Evolutionary conservation across 2,329 filamentous ascomycete genomes (phyloP).

Genomic region (Fusarium floridanum): DNA sequence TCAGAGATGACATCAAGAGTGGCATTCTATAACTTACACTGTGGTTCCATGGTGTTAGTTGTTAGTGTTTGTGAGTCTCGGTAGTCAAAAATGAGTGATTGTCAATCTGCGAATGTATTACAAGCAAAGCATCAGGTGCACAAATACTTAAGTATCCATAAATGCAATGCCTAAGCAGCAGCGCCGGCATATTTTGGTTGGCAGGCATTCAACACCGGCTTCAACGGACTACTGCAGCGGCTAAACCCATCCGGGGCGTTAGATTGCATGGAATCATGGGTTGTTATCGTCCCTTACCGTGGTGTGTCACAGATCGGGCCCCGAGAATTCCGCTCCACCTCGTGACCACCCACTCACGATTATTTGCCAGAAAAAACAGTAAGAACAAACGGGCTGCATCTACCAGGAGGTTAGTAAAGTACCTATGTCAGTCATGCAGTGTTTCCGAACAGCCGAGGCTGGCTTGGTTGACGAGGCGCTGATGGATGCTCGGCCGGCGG

Average conservation of each 20-base stretch:
- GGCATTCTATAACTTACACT: not conserved
- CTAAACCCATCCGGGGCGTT: not conserved
- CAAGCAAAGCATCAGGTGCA: not conserved
- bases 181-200: not conserved
- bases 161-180: not conserved
- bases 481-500: not conserved
- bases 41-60: not conserved
- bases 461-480: not conserved
- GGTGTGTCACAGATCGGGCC: not conserved
- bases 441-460: not conserved
- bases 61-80: not conserved
- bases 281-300: not conserved
- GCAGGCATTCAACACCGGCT: not conserved
- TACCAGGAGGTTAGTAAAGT: not conserved
- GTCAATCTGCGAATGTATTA: not conserved
- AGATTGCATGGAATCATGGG: not conserved
- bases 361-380: too few relatives aligned
- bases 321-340: not conserved
- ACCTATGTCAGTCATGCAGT: not conserved
- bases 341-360: not conserved
- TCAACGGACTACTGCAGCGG: not conserved
- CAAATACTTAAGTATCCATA: not conserved
- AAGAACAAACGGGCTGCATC: too few relatives aligned
- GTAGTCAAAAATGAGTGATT: not conserved
- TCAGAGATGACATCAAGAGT: not conserved